Conservation (phyloP, 2,329 filamentous ascomycete species). For the Sclerotinia minor region DNA sequence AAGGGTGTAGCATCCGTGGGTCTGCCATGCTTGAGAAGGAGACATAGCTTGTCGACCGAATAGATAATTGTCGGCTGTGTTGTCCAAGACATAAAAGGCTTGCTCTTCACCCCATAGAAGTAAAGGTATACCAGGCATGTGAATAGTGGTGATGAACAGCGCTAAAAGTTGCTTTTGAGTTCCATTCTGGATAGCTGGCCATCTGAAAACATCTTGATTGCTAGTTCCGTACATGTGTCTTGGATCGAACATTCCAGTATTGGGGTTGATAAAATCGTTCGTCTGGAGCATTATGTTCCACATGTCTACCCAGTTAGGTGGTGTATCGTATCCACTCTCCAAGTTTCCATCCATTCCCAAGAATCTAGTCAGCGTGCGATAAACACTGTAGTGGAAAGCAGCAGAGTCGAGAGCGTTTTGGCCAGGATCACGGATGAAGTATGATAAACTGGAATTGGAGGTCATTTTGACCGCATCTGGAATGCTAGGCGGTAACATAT, state of each 20-base stretch:
- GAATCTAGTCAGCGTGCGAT: slow-evolving; percentile 61
- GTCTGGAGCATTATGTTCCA: slow-evolving; percentile 59
- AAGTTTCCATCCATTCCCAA: slow-evolving; percentile 58
- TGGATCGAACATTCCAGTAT: slow-evolving; percentile 62
- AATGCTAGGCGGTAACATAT: slow-evolving; percentile 51
- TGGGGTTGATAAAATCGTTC: slow-evolving; percentile 61
- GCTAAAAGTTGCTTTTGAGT: slow-evolving; percentile 58
- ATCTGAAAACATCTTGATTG: slow-evolving; percentile 66
- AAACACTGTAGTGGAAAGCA: slow-evolving; percentile 65
- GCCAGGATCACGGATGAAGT: slow-evolving; percentile 54
- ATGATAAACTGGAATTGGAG: slow-evolving; percentile 45
- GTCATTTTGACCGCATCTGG: slow-evolving; percentile 51
- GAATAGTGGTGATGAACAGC: slow-evolving; percentile 58
- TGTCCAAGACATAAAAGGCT: slow-evolving; percentile 63
- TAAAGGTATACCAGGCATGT: slow-evolving; percentile 61
- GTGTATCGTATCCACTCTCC: slow-evolving; percentile 53
- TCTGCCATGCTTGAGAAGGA: slow-evolving; percentile 61
- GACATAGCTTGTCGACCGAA: slow-evolving; percentile 65
- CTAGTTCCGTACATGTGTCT: slow-evolving; percentile 64
- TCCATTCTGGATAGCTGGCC: slow-evolving; percentile 59
- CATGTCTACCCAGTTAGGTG: slow-evolving; percentile 51
- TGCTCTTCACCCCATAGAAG: slow-evolving; percentile 67
- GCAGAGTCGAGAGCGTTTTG: slow-evolving; percentile 57
- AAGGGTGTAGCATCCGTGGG: slow-evolving; percentile 63
- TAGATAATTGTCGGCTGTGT: slow-evolving; percentile 63